These are phyloP conservation scores for Bipolaris cookei DNA, from an alignment of 2,329 filamentous ascomycete species.

Conservation along the genomic window DNA sequence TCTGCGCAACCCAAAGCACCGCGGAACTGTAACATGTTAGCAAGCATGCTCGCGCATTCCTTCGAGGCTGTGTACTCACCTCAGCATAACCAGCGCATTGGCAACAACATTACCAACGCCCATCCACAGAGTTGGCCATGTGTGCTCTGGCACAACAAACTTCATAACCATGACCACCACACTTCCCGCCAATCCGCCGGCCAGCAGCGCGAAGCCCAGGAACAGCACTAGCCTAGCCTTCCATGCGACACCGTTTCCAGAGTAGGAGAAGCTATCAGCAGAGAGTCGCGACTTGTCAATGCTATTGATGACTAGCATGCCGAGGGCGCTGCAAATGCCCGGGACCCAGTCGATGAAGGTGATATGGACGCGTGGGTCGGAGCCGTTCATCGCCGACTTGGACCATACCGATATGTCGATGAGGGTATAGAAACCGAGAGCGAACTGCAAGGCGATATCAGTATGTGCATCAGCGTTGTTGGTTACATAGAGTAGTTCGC, in stretches of 20 bases:
- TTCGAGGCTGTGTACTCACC: conserved; percentile 53
- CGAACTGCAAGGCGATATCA: conserved; percentile 59
- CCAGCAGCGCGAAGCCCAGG: conserved; percentile 71
- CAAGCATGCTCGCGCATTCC: background rate
- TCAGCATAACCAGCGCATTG: conserved; percentile 70
- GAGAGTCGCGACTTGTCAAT: conserved; percentile 71
- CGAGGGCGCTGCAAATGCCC: conserved; percentile 70
- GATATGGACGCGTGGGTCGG: conserved; percentile 62
- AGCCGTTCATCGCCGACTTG: conserved; percentile 66
- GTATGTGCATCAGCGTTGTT: background rate
- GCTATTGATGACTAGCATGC: conserved; percentile 75
- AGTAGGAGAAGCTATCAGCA: conserved; percentile 69
- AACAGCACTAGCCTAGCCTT: conserved; percentile 72
- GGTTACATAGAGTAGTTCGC: conserved; percentile 34
- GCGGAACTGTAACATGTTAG: conserved; percentile 58
- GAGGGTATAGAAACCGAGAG: conserved; percentile 72
- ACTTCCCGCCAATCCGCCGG: conserved; percentile 70
- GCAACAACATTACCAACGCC: conserved; percentile 70
- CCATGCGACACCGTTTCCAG: conserved; percentile 71
- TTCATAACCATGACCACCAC: conserved; percentile 72
- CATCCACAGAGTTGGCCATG: conserved; percentile 69
- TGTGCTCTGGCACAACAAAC: conserved; percentile 66
- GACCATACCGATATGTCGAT: conserved; percentile 71
- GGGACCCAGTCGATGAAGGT: conserved; percentile 77
- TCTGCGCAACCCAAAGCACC: conserved; percentile 73